A percentile compares a stretch with the other conserved stretches of the same genome.
phyloP scores from a whole-genome alignment of 176 grass and related monocot genomes.

The Eleusine indica region DNA sequence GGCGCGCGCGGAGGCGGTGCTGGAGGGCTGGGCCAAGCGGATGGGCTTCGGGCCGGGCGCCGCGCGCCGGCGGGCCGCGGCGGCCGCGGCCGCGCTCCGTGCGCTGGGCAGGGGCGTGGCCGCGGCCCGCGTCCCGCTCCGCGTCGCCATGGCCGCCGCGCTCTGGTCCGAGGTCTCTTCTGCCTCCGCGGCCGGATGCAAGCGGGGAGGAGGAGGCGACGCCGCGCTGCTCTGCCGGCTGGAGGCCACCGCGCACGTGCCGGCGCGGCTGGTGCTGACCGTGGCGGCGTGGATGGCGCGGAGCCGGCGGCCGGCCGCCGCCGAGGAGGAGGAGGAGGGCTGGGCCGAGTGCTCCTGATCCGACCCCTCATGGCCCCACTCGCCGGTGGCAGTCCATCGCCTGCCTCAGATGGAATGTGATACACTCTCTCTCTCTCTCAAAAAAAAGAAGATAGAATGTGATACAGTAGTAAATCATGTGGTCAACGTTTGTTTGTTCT shows the following conservation, averaged over 20 bases:
- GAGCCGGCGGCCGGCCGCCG: background rate
- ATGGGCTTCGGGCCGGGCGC: slow-evolving; percentile 14
- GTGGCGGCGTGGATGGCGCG: slow-evolving; percentile 56
- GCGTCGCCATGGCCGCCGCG: slow-evolving; percentile 61
- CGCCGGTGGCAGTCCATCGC: background rate
- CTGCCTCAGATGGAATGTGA: background rate
- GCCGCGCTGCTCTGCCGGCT: slow-evolving; percentile 38
- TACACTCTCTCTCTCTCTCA: background rate
- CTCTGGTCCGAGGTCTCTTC: slow-evolving; percentile 44
- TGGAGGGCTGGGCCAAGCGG: slow-evolving; percentile 47
- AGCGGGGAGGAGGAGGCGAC: background rate
- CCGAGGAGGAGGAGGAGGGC: slow-evolving; percentile 40
- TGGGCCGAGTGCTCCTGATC: slow-evolving; percentile 72
- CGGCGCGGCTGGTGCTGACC: slow-evolving; percentile 44
- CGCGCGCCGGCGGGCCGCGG: slow-evolving; percentile 23
- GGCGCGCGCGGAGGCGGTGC: slow-evolving; percentile 37
- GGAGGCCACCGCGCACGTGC: slow-evolving; percentile 52
- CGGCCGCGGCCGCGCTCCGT: background rate
- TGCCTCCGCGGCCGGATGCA: background rate
- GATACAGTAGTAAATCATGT: slow-evolving; percentile 21
- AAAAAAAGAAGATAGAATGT: background rate
- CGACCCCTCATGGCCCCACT: background rate
- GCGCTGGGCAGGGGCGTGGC: slow-evolving; percentile 29
- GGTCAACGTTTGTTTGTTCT: slow-evolving; percentile 43
- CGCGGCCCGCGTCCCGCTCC: slow-evolving; percentile 32